Evolutionary conservation across 768 basidiomycete species (phyloP).

Genomic region (Sistotremastrum suecicum): DNA sequence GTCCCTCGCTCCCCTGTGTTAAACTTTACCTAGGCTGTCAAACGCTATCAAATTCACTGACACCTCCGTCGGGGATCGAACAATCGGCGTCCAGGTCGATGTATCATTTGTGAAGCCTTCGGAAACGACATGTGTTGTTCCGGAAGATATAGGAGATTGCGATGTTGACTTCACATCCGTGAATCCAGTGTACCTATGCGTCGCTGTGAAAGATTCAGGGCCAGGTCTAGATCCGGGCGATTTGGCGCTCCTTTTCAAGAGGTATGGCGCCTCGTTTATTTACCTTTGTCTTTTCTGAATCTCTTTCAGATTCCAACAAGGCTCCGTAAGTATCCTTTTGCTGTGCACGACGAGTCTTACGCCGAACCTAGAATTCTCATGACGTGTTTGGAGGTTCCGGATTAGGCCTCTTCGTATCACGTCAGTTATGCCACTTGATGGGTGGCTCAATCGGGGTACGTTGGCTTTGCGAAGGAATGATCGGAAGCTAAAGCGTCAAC

Average conservation of each 20-base stretch:
- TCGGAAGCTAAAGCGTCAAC: neutral
- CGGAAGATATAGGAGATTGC: slow-evolving; percentile 5
- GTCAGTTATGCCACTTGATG: slow-evolving; percentile 19
- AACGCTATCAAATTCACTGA: slow-evolving; percentile 25
- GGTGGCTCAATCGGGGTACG: slow-evolving; percentile 15
- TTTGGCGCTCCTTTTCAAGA: slow-evolving; percentile 18
- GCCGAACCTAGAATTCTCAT: slow-evolving; percentile 9
- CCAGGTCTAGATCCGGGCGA: slow-evolving; percentile 24
- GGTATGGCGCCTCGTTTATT: slow-evolving; percentile 1
- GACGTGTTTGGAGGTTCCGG: slow-evolving; percentile 16
- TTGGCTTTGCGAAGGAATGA: neutral
- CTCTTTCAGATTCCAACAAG: slow-evolving; percentile 18
- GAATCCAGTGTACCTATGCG: slow-evolving; percentile 18
- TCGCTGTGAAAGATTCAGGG: slow-evolving; percentile 20
- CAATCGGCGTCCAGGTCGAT: slow-evolving; percentile 18
- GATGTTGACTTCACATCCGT: neutral
- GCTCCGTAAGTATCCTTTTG: slow-evolving; percentile 12
- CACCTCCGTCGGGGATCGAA: slow-evolving; percentile 8
- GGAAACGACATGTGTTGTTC: slow-evolving; percentile 15
- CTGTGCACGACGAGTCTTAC: slow-evolving; percentile 8
- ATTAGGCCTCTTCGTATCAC: slow-evolving; percentile 22
- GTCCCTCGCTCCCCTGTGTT: no score
- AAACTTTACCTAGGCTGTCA: slow-evolving; percentile 9
- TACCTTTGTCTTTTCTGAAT: neutral
- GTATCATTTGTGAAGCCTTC: slow-evolving; percentile 16